Evolutionary conservation across 768 basidiomycete genomes (phyloP).

Genomic region (Amanita rubescens): DNA sequence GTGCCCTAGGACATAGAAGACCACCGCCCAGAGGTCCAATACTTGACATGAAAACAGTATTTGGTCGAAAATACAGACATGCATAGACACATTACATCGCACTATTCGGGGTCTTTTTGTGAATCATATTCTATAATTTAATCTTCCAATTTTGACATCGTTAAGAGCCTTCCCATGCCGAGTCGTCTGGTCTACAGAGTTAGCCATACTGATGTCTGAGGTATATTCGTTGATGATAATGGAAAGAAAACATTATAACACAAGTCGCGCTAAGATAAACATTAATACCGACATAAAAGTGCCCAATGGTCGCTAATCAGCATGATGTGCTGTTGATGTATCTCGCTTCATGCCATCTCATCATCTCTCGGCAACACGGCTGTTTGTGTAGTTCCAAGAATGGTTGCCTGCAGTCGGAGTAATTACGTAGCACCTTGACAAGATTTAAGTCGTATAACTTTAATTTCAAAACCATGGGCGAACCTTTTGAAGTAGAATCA

Average conservation of each 20-base stretch:
- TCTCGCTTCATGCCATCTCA: background rate
- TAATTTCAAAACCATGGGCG: background rate
- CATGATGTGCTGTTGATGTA: background rate
- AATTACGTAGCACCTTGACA: background rate
- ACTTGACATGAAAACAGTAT: constrained; percentile 24
- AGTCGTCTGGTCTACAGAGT: too few species aligned
- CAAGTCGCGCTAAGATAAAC: background rate
- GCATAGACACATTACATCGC: background rate
- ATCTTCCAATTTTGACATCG: too few species aligned
- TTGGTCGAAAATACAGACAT: constrained; percentile 23
- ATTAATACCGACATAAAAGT: background rate
- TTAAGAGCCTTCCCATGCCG: too few species aligned
- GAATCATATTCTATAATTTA: too few species aligned
- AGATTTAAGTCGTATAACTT: background rate
- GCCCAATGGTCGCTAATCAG: background rate
- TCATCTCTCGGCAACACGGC: background rate
- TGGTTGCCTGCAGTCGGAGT: background rate
- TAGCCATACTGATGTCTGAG: too few species aligned
- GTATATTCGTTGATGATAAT: too few species aligned
- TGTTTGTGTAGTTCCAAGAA: background rate
- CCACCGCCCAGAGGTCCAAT: constrained; percentile 17
- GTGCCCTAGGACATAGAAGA: constrained; percentile 32
- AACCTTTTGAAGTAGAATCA: background rate
- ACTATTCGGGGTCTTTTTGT: background rate
- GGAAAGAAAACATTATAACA: background rate